These are phyloP conservation scores for Xerocomellus dryophilus DNA, from an alignment of 768 basidiomycete genomes.

Conservation along the genomic window DNA sequence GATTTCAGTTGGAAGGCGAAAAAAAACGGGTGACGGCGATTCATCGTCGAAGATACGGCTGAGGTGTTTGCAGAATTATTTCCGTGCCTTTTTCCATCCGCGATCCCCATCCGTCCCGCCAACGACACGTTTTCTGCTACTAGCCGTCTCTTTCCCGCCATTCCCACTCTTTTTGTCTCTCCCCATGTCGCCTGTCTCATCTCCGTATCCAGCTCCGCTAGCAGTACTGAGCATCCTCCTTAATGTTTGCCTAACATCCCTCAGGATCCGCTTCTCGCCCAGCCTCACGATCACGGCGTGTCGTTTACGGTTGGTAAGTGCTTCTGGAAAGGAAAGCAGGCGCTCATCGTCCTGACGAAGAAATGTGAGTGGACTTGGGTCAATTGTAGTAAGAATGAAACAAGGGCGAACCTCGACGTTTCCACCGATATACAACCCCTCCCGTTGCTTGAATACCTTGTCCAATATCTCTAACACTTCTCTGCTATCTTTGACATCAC, in stretches of 20 bases:
- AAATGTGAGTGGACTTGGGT: neutral
- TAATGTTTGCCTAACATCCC: constrained; percentile 22
- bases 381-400: neutral
- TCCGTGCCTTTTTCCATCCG: constrained; percentile 22
- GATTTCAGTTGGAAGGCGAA: neutral
- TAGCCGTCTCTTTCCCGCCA: neutral
- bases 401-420: constrained; percentile 40
- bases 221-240: neutral
- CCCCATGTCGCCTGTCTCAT: constrained; percentile 1
- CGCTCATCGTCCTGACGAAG: constrained; percentile 48
- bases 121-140: constrained; percentile 18
- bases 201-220: neutral
- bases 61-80: neutral
- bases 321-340: constrained; percentile 29
- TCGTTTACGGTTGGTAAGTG: constrained; percentile 45
- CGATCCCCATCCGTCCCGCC: constrained; percentile 2
- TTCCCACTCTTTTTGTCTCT: neutral
- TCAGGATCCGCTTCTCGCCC: constrained; percentile 75
- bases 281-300: constrained; percentile 71
- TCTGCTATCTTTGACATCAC: constrained; percentile 3
- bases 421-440: constrained; percentile 38
- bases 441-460: constrained; percentile 48
- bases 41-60: neutral
- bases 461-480: constrained; percentile 45
- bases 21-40: neutral